Evolutionary conservation across 2,329 filamentous ascomycete species (phyloP).

Genomic region (Apiospora koreana): DNA sequence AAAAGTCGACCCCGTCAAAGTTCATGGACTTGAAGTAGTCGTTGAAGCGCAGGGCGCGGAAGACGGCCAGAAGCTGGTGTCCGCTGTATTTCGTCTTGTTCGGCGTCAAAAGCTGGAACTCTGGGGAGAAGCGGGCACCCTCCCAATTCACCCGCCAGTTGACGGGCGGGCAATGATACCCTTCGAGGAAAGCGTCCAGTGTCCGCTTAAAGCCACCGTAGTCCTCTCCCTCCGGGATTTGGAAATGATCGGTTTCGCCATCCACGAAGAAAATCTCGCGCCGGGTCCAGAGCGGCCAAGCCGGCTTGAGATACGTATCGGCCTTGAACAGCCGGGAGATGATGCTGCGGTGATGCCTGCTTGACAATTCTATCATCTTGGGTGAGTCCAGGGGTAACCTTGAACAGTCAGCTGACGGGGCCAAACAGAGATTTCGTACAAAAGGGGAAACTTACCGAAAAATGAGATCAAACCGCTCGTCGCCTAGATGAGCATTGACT

Average conservation of each 20-base stretch:
- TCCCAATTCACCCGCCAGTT: constrained; percentile 55
- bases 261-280: constrained; percentile 53
- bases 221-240: constrained; percentile 55
- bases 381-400: constrained; percentile 46
- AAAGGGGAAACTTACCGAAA: constrained; percentile 47
- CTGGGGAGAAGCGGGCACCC: constrained; percentile 45
- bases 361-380: constrained; percentile 52
- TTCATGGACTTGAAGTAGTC: constrained; percentile 61
- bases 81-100: constrained; percentile 44
- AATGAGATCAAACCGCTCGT: constrained; percentile 57
- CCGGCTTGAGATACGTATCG: constrained; percentile 57
- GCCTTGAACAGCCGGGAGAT: constrained; percentile 55
- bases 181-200: constrained; percentile 55
- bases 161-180: constrained; percentile 50
- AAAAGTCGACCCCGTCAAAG: constrained; percentile 53
- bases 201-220: constrained; percentile 57
- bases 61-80: constrained; percentile 56
- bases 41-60: constrained; percentile 59
- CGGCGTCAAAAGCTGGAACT: constrained; percentile 53
- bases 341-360: constrained; percentile 54
- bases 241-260: constrained; percentile 53
- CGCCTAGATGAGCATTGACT: constrained; percentile 52
- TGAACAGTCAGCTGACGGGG: constrained; percentile 18
- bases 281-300: constrained; percentile 59
- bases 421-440: no score